A percentile compares a stretch with the other conserved stretches of the same genome.
phyloP scores from a whole-genome alignment of 371 early-diverging fungal genomes.

The Basidiobolus meristosporus region DNA sequence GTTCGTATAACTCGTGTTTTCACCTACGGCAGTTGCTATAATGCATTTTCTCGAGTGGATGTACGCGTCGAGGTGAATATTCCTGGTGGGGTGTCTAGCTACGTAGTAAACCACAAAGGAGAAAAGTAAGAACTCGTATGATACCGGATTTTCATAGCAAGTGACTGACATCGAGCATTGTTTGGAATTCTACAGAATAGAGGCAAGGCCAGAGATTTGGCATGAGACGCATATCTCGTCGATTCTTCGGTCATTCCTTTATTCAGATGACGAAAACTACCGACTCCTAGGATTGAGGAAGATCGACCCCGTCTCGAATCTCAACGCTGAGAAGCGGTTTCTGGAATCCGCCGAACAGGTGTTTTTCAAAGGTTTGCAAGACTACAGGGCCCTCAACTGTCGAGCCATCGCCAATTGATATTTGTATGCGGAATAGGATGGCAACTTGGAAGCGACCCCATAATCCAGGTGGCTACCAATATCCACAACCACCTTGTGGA shows the following conservation, averaged over 20 bases:
- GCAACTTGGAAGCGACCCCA: conserved; percentile 87
- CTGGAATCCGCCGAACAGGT: conserved; percentile 64
- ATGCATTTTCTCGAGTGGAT: conserved; percentile 89
- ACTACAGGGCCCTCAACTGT: background rate
- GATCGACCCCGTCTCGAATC: conserved; percentile 58
- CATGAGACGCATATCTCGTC: conserved; percentile 75
- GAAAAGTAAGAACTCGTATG: conserved; percentile 23
- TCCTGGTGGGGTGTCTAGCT: conserved; percentile 91
- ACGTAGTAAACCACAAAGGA: conserved; percentile 62
- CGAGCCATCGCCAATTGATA: background rate
- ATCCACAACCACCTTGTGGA: conserved; percentile 69
- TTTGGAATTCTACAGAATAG: conserved; percentile 14
- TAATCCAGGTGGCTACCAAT: conserved; percentile 76
- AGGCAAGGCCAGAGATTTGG: conserved; percentile 73
- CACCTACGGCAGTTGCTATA: conserved; percentile 53
- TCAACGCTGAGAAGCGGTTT: conserved; percentile 51
- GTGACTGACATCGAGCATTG: background rate
- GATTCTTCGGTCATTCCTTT: conserved; percentile 71
- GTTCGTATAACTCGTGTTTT: background rate
- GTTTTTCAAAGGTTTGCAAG: conserved; percentile 49
- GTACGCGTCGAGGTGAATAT: conserved; percentile 93
- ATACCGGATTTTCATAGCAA: background rate
- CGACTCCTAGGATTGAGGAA: conserved; percentile 73
- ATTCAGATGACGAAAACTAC: conserved; percentile 72
- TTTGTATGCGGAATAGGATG: conserved; percentile 27